Base-by-base conservation (phyloP, 257 asterid species). In the Ballota nigra region DNA sequence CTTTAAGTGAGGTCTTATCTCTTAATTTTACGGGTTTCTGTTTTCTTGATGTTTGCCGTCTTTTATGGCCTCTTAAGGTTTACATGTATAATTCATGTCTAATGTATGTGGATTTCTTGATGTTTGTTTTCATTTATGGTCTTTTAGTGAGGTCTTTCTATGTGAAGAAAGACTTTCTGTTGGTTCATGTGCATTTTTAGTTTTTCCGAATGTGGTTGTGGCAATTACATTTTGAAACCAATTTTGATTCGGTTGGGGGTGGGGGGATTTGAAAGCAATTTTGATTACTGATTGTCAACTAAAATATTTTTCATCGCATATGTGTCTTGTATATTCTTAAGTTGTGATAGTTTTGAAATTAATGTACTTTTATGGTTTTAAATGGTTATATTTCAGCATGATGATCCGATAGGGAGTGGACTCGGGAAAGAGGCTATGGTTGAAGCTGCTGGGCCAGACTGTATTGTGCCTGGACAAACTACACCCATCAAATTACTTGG, bases 361-460 rank as follows among this genome's bases (percentile, higher is more conserved):
- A 58, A 36, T 68, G 49, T 68, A n/a, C n/a, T n/a, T 12, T 57
- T 45, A 59, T 67, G 64, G 18, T 67, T 66, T 71, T 41, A 62
- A 33, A 47, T 65, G 47, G 68, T 66, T 24, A 55, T 12, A 70
- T 63, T 45, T 49, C 83, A 83, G 85, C 83, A 84, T 38, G 70
- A 45, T 0, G 78, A 80, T 78, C 93, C 84, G 3, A 85, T 93
- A 51, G 97, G 98, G 15, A 79, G 83, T 60, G 96, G 97, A 1
- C 77, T 94, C 38, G 98, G 93, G 38, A 85, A 71, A 65, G 97
- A 80, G 79, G 98, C 98, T 33, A 69, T 94, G 13, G 84, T 89
- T 71, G 99, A 94, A 83, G 89, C 99, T 56, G 98, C 99, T 2
- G 99, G 98, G 0, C 96, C 97, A 8, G 99, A 94, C 73, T 94